These are phyloP conservation scores for Pseudozyma hubeiensis DNA, from an alignment of 1,284 basidiomycete genomes.

Conservation along the genomic window DNA sequence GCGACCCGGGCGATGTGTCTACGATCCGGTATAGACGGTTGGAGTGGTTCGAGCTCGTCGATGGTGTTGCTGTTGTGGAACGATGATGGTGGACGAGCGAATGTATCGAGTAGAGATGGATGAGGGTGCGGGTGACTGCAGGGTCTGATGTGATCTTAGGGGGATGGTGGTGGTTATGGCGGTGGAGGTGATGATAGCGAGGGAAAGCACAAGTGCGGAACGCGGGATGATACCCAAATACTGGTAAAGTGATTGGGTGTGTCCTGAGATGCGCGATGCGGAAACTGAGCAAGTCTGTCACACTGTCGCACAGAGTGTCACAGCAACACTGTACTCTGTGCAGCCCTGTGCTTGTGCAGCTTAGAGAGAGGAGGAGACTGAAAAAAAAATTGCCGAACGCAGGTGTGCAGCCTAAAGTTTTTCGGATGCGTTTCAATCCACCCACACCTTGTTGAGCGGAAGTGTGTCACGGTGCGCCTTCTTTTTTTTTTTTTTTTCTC, in stretches of 20 bases:
- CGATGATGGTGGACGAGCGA: neutral
- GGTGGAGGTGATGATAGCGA: constrained; percentile 45
- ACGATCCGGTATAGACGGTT: no score
- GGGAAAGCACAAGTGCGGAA: constrained; percentile 13
- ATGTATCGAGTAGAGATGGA: neutral
- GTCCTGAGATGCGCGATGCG: constrained; percentile 4
- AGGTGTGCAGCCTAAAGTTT: constrained; percentile 3
- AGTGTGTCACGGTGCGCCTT: constrained; percentile 2
- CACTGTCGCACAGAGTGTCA: neutral
- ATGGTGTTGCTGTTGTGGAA: neutral
- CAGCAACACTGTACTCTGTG: constrained; percentile 5
- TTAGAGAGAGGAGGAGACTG: constrained; percentile 1
- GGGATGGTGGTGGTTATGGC: constrained; percentile 12
- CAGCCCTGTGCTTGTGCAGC: constrained; percentile 1
- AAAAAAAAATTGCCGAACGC: constrained; percentile 24
- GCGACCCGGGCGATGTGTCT: no score
- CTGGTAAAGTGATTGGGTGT: neutral
- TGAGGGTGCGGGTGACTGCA: neutral
- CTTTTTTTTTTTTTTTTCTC: neutral
- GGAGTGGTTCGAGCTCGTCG: neutral
- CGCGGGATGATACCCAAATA: constrained; percentile 18
- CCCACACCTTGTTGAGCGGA: constrained; percentile 1
- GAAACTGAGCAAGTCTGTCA: neutral
- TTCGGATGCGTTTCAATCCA: neutral
- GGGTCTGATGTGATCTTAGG: constrained; percentile 6